phyloP scores from a whole-genome alignment of 2,329 filamentous ascomycete genomes.

The Blumeriella jaapii region DNA sequence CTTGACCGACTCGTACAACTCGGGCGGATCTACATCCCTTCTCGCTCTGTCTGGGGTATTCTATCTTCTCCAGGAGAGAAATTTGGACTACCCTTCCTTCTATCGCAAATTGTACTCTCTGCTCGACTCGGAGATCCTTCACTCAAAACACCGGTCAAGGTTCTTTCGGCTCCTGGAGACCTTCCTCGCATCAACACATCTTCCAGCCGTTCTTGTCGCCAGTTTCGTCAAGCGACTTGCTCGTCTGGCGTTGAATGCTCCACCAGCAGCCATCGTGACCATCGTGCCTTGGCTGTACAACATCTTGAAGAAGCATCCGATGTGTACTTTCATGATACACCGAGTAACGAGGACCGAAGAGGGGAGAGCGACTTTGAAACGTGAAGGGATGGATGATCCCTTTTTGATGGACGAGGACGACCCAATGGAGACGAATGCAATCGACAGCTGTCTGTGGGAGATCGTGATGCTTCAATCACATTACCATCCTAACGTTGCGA shows the following conservation, averaged over 20 bases:
- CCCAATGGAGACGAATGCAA: slow-evolving; percentile 73
- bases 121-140: slow-evolving; percentile 72
- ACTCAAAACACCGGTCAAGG: slow-evolving; percentile 86
- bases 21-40: slow-evolving; percentile 75
- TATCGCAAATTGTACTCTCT: slow-evolving; percentile 90
- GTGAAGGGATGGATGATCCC: slow-evolving; percentile 54
- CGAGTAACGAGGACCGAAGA: slow-evolving; percentile 52
- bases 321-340: slow-evolving; percentile 94
- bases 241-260: slow-evolving; percentile 72
- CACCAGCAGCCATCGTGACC: slow-evolving; percentile 78
- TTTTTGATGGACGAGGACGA: slow-evolving; percentile 68
- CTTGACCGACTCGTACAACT: slow-evolving; percentile 83
- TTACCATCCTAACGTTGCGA: slow-evolving; percentile 94
- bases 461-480: slow-evolving; percentile 82
- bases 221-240: slow-evolving; percentile 95
- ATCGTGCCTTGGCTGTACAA: slow-evolving; percentile 95
- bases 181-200: slow-evolving; percentile 82
- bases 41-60: slow-evolving; percentile 88
- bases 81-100: slow-evolving; percentile 92
- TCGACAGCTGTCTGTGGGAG: slow-evolving; percentile 93
- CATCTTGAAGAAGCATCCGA: slow-evolving; percentile 76
- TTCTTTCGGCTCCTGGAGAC: slow-evolving; percentile 90
- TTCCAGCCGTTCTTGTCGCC: slow-evolving; percentile 80
- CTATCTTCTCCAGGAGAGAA: slow-evolving; percentile 85
- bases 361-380: slow-evolving; percentile 46